Base-by-base conservation (phyloP, 2,329 filamentous ascomycete genomes). In the Aspergillus puulaauensis region DNA sequence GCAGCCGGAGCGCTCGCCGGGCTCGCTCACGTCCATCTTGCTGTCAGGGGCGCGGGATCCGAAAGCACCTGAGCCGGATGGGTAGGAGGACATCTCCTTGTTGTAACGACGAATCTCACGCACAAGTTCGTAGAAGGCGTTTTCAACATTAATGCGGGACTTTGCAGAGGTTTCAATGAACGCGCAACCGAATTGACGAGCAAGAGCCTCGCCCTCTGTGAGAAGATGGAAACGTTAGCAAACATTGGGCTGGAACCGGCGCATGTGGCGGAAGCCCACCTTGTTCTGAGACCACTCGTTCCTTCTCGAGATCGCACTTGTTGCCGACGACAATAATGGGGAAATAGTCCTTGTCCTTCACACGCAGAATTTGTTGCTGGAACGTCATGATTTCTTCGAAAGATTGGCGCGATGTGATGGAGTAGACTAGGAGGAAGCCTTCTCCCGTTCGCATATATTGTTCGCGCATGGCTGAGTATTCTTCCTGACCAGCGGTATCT, bases 271-370 rank as follows among this genome's bases (percentile, higher is more conserved):
- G 3, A 15, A 50, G 53, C 86, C 64, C 84, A 96, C 93, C 93
- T 86, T 96, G 88, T 80, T 89, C 88, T 64, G 91, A 90, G 59
- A 99, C 95, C 70, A 93, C 90, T 72, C 95, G 86, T 79, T 99
- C 93, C 68, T 83, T 83, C 72, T 97, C 93, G 75, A 99, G 81
- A 91, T 99, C 95, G 80, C 93, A 97, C 84, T 99, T 99, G 86
- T 99, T 99, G 69, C 92, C 95, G 43, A 98, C 95, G 46, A 99
- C 90, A 58, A 98, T 96, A 82, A 99, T 98, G 68, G 95, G 95
- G 82, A 99, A 99, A 77, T 97, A 96, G 80, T 99, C 95, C 86
- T 96, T 98, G 82, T 98, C 95, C 85, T 99, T 99, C 70, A 99
- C 95, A 68, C 95, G 83, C 68, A 99, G 83, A 74, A 99, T 99